These are phyloP conservation scores for Nakataea oryzae DNA, from an alignment of 2,329 filamentous ascomycete species.

Conservation along the genomic window DNA sequence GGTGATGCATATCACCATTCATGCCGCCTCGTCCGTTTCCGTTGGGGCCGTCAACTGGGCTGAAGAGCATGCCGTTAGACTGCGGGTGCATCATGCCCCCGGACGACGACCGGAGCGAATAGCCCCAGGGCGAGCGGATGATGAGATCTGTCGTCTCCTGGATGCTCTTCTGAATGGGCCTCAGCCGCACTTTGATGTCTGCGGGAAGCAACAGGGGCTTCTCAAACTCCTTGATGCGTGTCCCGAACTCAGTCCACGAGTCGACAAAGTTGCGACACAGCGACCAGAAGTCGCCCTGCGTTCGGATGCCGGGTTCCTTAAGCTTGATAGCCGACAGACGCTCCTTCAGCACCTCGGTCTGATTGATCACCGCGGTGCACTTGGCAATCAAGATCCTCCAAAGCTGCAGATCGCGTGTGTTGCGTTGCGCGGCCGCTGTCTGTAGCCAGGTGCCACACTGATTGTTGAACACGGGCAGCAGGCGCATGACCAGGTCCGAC, in stretches of 20 bases:
- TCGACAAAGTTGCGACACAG: constrained; percentile 67
- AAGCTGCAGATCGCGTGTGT: constrained; percentile 41
- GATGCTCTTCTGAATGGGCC: constrained; percentile 71
- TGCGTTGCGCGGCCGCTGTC: constrained; percentile 49
- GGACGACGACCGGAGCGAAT: constrained; percentile 24
- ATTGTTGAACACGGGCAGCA: constrained; percentile 57
- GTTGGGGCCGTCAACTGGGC: neutral
- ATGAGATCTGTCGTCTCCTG: constrained; percentile 73
- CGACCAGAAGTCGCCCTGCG: constrained; percentile 51
- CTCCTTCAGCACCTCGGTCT: constrained; percentile 61
- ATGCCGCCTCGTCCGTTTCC: neutral
- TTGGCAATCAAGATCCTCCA: constrained; percentile 65
- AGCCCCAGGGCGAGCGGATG: constrained; percentile 45
- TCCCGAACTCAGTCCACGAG: constrained; percentile 58
- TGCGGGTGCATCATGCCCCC: neutral
- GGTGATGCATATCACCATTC: neutral
- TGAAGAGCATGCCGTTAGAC: neutral
- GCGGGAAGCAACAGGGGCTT: constrained; percentile 42
- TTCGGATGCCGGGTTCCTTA: constrained; percentile 69
- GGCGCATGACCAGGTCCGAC: constrained; percentile 61
- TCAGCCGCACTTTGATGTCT: constrained; percentile 64
- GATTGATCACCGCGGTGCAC: constrained; percentile 59
- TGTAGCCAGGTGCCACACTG: constrained; percentile 58
- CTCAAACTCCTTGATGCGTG: constrained; percentile 44
- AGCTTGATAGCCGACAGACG: constrained; percentile 73